A percentile compares a stretch with the other conserved stretches of the same genome.
Conservation (phyloP, 768 basidiomycete species). For the Lepiota subincarnata region DNA sequence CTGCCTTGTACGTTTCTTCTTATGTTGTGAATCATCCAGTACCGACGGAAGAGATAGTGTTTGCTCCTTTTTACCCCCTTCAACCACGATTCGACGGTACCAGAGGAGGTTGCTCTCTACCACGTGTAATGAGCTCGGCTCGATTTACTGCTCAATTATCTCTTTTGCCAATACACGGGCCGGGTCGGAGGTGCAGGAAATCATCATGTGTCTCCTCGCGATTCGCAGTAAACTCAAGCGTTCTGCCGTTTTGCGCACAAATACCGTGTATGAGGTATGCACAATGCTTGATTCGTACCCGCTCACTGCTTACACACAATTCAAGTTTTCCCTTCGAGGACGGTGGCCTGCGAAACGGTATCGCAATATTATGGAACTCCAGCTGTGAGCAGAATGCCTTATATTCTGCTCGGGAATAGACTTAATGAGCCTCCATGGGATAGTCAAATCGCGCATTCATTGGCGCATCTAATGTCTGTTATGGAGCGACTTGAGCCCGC, state of each 20-base stretch:
- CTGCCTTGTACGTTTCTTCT: constrained; percentile 58
- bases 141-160: constrained; percentile 71
- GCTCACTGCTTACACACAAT: neutral
- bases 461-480: constrained; percentile 73
- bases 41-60: constrained; percentile 33
- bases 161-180: constrained; percentile 61
- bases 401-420: neutral
- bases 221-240: constrained; percentile 71
- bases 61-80: constrained; percentile 71
- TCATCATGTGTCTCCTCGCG: constrained; percentile 65
- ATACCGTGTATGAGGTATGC: constrained; percentile 64
- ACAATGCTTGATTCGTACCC: neutral
- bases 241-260: constrained; percentile 49
- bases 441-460: constrained; percentile 64
- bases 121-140: constrained; percentile 61
- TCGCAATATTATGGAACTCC: constrained; percentile 61
- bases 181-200: constrained; percentile 47
- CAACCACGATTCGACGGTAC: constrained; percentile 69
- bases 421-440: constrained; percentile 10
- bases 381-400: constrained; percentile 43
- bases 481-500: constrained; percentile 67
- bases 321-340: constrained; percentile 70
- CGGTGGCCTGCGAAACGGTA: constrained; percentile 81
- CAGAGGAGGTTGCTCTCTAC: constrained; percentile 69
- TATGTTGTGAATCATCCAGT: neutral